Evolutionary conservation across 2,329 filamentous ascomycete genomes (phyloP).

Genomic region (Fusarium humuli): DNA sequence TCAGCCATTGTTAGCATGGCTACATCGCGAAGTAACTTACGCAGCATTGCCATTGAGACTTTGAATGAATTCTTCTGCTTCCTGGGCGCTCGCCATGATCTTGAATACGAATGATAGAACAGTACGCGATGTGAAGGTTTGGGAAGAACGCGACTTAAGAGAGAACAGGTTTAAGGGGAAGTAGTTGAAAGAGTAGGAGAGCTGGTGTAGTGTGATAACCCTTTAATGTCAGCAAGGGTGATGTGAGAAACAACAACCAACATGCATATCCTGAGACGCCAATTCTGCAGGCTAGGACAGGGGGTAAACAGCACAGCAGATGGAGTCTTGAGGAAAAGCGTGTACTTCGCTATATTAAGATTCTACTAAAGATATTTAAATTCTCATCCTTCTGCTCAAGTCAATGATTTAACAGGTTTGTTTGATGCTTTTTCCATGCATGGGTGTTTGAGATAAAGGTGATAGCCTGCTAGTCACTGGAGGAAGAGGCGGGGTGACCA

Average conservation of each 20-base stretch:
- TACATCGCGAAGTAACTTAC: neutral
- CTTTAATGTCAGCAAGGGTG: neutral
- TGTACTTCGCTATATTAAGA: too few species aligned
- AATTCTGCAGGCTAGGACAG: neutral
- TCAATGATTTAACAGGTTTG: accelerated
- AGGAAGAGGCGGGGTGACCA: too few species aligned
- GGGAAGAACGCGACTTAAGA: neutral
- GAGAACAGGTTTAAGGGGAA: accelerated
- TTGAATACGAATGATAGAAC: too few species aligned
- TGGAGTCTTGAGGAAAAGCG: too few species aligned
- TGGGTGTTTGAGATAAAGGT: too few species aligned
- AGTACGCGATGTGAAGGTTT: neutral
- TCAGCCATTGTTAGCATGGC: neutral
- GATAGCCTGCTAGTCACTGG: too few species aligned
- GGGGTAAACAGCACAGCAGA: too few species aligned
- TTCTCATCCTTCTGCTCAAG: too few species aligned
- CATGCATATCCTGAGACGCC: conserved; percentile 17
- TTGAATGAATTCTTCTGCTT: conserved; percentile 4
- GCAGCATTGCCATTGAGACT: neutral
- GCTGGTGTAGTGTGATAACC: neutral
- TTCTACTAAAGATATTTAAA: too few species aligned
- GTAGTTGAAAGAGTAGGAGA: neutral
- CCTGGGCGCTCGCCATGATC: neutral
- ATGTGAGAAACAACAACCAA: neutral
- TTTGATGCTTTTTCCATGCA: too few species aligned